Conservation (phyloP, 2,329 filamentous ascomycete species). For the Sporothrix curviconia region DNA sequence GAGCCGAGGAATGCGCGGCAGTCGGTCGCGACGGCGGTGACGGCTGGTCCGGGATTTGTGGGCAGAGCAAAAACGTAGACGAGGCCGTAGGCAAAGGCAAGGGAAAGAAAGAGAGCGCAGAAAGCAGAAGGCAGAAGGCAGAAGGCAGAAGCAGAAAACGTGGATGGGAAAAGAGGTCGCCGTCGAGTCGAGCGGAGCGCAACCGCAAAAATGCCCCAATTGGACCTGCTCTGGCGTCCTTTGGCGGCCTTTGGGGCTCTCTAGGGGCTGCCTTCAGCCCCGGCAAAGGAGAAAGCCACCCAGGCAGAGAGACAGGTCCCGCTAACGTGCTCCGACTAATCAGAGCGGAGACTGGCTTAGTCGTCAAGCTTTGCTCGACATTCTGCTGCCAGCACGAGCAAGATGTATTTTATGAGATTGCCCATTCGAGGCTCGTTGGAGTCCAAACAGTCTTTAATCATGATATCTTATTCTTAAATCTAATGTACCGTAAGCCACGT, state of each 20-base stretch:
- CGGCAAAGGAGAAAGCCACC: background rate
- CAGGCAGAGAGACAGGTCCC: background rate
- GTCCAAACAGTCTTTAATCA: too few relatives aligned
- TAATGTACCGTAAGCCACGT: too few relatives aligned
- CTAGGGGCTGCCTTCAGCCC: slow-evolving; percentile 1
- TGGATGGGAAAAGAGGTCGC: background rate
- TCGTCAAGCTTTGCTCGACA: too few relatives aligned
- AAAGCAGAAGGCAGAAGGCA: background rate
- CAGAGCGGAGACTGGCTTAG: too few relatives aligned
- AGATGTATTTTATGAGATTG: too few relatives aligned
- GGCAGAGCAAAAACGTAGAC: background rate
- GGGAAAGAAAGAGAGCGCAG: background rate
- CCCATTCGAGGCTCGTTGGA: too few relatives aligned
- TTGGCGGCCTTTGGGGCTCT: too few relatives aligned
- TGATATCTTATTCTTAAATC: too few relatives aligned
- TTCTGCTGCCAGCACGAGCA: too few relatives aligned
- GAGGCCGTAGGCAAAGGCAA: background rate
- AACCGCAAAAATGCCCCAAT: background rate
- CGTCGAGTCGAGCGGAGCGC: background rate
- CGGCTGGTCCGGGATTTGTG: background rate
- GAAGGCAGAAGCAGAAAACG: background rate
- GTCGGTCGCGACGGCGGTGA: background rate
- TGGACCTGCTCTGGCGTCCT: too few relatives aligned
- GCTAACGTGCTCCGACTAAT: background rate
- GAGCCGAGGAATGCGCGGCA: background rate